Conservation (phyloP, 345 rosid species). For the Brassica carinata region DNA sequence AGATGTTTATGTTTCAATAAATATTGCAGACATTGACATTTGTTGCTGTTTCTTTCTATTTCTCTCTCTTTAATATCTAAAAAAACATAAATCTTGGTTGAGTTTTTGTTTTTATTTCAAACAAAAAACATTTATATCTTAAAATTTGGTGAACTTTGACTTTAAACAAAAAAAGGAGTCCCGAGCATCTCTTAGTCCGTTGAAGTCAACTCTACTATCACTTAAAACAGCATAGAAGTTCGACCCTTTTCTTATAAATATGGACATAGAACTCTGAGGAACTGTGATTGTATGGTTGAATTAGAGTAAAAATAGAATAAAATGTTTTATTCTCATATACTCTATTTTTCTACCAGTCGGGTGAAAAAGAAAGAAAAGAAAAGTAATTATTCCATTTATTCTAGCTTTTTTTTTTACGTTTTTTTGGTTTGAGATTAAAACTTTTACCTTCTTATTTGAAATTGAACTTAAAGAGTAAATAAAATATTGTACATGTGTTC, state of each 20-base stretch:
- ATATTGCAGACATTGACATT: constrained; percentile 10
- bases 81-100: neutral
- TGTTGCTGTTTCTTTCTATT: constrained; percentile 1
- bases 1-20: constrained; percentile 34
- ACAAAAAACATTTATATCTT: neutral
- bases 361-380: too few species aligned
- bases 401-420: too few species aligned
- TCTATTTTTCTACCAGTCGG: too few species aligned
- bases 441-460: too few species aligned
- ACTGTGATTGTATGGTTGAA: too few species aligned
- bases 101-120: neutral
- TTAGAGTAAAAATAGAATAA: too few species aligned
- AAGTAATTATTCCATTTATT: too few species aligned
- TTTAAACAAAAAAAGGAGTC: neutral
- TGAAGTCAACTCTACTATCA: neutral
- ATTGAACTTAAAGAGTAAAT: too few species aligned
- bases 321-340: too few species aligned
- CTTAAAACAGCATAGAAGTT: neutral
- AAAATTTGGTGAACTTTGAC: neutral
- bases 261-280: neutral
- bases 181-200: neutral
- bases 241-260: neutral
- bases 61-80: neutral
- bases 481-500: too few species aligned
- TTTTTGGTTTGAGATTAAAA: too few species aligned